Evolutionary conservation across 1,284 basidiomycete genomes (phyloP).

Genomic region (Gymnopus androsaceus): DNA sequence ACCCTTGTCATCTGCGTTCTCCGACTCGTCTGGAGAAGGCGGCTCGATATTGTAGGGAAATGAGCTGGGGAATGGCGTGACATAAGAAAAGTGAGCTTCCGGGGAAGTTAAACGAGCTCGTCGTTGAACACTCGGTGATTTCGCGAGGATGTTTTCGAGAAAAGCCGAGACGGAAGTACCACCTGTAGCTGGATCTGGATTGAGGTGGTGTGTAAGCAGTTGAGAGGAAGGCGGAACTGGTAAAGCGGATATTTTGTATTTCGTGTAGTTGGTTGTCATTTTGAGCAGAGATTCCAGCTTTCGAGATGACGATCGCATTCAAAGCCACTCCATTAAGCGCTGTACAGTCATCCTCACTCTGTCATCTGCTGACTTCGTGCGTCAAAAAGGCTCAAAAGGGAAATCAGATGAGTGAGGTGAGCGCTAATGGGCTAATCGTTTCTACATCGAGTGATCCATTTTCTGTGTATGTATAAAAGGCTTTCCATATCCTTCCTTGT

Average conservation of each 20-base stretch:
- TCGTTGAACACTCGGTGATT: constrained; percentile 72
- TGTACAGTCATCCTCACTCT: neutral
- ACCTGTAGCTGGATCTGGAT: constrained; percentile 59
- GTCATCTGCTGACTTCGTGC: neutral
- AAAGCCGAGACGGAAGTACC: constrained; percentile 51
- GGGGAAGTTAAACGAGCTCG: constrained; percentile 62
- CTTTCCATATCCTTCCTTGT: neutral
- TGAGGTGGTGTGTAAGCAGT: constrained; percentile 69
- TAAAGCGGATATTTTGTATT: constrained; percentile 58
- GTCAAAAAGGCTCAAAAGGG: neutral
- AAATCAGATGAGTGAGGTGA: neutral
- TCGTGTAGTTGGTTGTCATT: constrained; percentile 11
- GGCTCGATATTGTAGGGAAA: constrained; percentile 84
- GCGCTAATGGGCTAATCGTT: neutral
- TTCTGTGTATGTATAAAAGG: constrained; percentile 15
- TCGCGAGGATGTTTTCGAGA: constrained; percentile 48
- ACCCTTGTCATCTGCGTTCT: constrained; percentile 51
- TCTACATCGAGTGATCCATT: neutral
- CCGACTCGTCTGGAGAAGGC: constrained; percentile 49
- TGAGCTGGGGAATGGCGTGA: constrained; percentile 78
- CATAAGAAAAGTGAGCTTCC: constrained; percentile 78
- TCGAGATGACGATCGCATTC: neutral
- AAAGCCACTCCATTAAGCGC: neutral
- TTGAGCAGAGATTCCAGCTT: neutral
- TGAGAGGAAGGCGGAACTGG: constrained; percentile 63